Base-by-base conservation (phyloP, 352 stramenopile species). In the Pythium brachiatum region DNA sequence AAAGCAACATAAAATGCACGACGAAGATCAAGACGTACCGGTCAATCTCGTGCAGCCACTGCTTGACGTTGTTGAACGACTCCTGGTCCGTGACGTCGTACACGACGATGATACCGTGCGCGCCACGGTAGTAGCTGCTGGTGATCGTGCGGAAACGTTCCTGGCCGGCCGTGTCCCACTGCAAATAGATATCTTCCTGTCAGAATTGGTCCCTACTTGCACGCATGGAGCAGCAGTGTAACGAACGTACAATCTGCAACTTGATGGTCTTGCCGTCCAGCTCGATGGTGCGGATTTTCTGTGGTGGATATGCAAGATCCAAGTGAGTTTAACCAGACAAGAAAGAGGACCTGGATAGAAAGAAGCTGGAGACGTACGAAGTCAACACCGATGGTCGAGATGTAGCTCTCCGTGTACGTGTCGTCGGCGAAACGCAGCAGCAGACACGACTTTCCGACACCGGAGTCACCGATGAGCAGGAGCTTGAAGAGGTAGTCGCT, bases 71-170 rank as follows among this genome's bases (percentile, higher is more conserved):
- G 75, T 98, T 95, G 81, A 98, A 98, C 7, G 92, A 98, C 72
- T 98, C 95, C 43, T 94, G 83, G 79, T 99, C 95, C 56, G 97
- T 99, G 41, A 99, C 95, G 69, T 99, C 98, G 76, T 99, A 99
- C 64, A 99, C 97, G 15, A 99, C 88, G 62, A 99, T 99, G 77
- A 99, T 99, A 46, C 98, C 98, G 74, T 99, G 94, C 18, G 97
- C 97, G 65, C 96, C 96, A 64, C 97, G 92, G 86, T 99, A 99
- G 83, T 99, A 99, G 34, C 81, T 96, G 69, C 89, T 98, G 57
- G 98, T 99, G 77, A 99, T 99, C 34, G 97, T 99, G 66, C 97
- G 94, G 88, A 99, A 99, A 66, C 97, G 92, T 76, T 99, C 98
- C 82, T 99, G 98, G 60, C 98, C 98, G 38, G 98, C 98, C 25